Base-by-base conservation (phyloP, 768 basidiomycete genomes). In the Mycena leptocephala region DNA sequence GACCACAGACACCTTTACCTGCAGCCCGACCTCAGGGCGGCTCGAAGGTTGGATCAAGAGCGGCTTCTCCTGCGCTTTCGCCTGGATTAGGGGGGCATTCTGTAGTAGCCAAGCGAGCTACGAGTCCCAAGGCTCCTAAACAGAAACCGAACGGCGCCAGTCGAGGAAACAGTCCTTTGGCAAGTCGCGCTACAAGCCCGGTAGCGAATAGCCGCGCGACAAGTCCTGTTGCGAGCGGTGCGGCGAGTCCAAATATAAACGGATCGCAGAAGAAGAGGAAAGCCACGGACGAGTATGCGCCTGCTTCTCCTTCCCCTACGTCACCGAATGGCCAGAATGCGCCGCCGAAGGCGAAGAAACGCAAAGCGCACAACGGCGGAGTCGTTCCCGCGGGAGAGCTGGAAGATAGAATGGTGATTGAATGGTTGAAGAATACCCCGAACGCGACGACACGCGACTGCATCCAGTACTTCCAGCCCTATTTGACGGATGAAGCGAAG, bases 101-200 rank as follows among this genome's bases (percentile, higher is more conserved):
- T 2, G 81, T 95, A 28, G 91, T 97, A 20, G 96, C 96, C 2
- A 94, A 94, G 84, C 92, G 96, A 22, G 96, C 96, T 5, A 96
- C 95, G 1, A 96, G 95, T 76, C 96, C 95, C 5, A 95, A 95
- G 79, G 87, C 84, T 13, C 90, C 91, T 4, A 95, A 94, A 82
- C 85, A 86, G 11, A 93, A 91, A 79, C 76, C 89, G 14, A 82
- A 84, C 56, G 85, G 84, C 74, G 79, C 83, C 2, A 93, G 90
- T 80, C 88, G 93, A 74, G 92, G 89, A 20, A 89, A 87, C 66
- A 94, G 92, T 80, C 93, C 94, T 13, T 85, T 93, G 9, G 88
- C 87, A 22, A 92, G 92, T 75, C 90, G 90, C 59, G 88, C 91
- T 10, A 87, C 86, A 22, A 92, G 91, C 74, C 90, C 92, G 24